Base-by-base conservation (phyloP, 768 basidiomycete genomes). In the Dendrothele bispora region DNA sequence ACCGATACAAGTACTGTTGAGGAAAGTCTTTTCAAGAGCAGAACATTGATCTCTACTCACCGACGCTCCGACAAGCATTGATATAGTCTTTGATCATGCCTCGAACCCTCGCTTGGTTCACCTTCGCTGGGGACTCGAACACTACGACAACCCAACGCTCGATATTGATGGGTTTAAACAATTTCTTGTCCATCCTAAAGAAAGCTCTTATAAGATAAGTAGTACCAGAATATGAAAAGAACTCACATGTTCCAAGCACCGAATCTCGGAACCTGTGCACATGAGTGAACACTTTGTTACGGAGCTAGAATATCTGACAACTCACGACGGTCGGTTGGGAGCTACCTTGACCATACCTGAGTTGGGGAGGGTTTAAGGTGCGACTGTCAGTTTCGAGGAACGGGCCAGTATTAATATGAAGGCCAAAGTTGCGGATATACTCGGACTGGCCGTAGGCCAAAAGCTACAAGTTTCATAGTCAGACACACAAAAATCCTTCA, bases 201-300 rank as follows among this genome's bases (percentile, higher is more conserved):
- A 43, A 39, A 29, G 12, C 20, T 35, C 11, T 25, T 32, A 34
- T 34, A 2, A 29, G 17, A 17, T 18, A 15, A 10, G 40, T 25
- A 7, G 29, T 1, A 42, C 32, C 34, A 30, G 28, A 17, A 25
- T 28, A 25, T 39, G 42, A 35, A 18, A 46, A 17, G 7, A 7
- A 61, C 71, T 12, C 36, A 76, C 81, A 78, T 73, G 37, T 81
- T 80, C 80, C 79, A 80, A 1, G 74, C 64, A 30, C 78, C 77
- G 22, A 77, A 73, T 1, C 59, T 55, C 0, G n/a, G 78, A 29
- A 46, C 56, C 74, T 75, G 27, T n/a, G 20, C 46, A 37, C n/a
- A 29, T 27, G 6, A 55, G 34, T 48, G 37, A 24, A n/a, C 22
- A n/a, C n/a, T n/a, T n/a, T n/a, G n/a, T n/a, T n/a, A n/a, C n/a